Base-by-base conservation (phyloP, 768 basidiomycete species). In the Kwoniella mangroviensis region DNA sequence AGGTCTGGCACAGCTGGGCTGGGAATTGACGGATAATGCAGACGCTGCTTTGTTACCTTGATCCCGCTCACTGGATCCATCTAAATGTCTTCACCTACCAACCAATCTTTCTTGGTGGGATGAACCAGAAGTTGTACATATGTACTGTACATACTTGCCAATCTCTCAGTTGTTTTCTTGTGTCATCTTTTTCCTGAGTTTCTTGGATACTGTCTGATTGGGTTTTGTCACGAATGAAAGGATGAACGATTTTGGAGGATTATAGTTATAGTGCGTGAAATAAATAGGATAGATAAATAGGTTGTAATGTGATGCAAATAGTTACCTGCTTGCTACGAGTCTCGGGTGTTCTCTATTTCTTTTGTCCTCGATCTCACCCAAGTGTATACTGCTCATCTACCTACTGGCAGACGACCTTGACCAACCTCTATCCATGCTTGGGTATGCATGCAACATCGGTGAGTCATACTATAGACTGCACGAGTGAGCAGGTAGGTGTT, bases 21-120 rank as follows among this genome's bases (percentile, higher is more conserved):
- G 70, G 70, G 65, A 68, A 34, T 58, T 74, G 69, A 74, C 73
- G 24, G 73, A 74, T 54, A 59, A 55, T 49, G 40, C 62, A 28
- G 73, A 70, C 43, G 72, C 62, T 34, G 72, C 68, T 41, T 61
- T 68, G n/a, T 66, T 65, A 41, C 64, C 63, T 28, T 70, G 51
- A 42, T 34, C 34, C 34, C 9, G 9, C 34, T 34, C 34, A 34
- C 34, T 34, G 0, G 34, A 34, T 34, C 34, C 9, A 34, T 34
- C 34, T 34, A n/a, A n/a, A 34, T 34, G 34, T 34, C 34, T 34
- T 34, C 34, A 34, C 34, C 34, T 34, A 34, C 34, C 34, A 34
- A 34, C 34, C 34, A 34, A 7, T 34, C 34, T 34, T 34, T 34
- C 34, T 34, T 34, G 34, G 0, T 34, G 3, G 34, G 34, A 7